A percentile compares a stretch with the other conserved stretches of the same genome.
These are phyloP conservation scores for Termitomyces sp. DNA, from an alignment of 768 basidiomycete genomes.

Conservation along the genomic window DNA sequence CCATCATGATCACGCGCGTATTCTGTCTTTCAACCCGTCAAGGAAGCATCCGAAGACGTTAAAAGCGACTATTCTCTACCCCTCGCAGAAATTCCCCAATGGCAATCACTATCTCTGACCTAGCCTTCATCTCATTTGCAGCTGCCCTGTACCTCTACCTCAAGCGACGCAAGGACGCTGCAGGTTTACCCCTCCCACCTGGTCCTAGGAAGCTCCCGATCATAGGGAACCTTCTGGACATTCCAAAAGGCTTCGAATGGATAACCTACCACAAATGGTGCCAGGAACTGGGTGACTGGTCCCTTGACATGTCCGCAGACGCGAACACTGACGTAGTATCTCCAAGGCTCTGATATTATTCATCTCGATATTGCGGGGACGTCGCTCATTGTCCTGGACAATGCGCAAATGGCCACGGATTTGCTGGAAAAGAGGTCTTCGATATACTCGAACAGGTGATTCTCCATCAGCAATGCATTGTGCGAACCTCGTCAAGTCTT, in stretches of 20 bases:
- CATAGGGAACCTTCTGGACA: background rate
- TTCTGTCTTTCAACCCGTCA: no score
- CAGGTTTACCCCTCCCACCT: background rate
- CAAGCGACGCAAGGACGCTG: background rate
- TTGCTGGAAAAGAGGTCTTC: conserved; percentile 24
- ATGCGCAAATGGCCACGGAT: conserved; percentile 20
- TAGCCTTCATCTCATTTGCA: background rate
- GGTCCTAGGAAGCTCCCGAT: background rate
- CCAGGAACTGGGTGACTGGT: background rate
- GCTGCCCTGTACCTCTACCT: background rate
- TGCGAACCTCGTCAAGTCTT: background rate
- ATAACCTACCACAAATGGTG: conserved; percentile 1
- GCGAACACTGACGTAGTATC: background rate
- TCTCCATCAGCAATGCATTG: background rate
- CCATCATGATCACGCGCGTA: no score
- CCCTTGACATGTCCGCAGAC: no score
- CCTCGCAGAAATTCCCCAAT: background rate
- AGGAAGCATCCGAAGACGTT: no score
- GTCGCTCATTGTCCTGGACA: conserved; percentile 24
- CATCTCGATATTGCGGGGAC: conserved; percentile 23
- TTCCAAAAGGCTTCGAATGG: background rate
- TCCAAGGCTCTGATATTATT: conserved; percentile 25
- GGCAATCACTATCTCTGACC: background rate
- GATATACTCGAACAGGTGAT: conserved; percentile 19
- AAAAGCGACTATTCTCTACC: no score